These are phyloP conservation scores for Neofusicoccum umdonicola DNA, from an alignment of 2,329 filamentous ascomycete genomes.

Conservation along the genomic window DNA sequence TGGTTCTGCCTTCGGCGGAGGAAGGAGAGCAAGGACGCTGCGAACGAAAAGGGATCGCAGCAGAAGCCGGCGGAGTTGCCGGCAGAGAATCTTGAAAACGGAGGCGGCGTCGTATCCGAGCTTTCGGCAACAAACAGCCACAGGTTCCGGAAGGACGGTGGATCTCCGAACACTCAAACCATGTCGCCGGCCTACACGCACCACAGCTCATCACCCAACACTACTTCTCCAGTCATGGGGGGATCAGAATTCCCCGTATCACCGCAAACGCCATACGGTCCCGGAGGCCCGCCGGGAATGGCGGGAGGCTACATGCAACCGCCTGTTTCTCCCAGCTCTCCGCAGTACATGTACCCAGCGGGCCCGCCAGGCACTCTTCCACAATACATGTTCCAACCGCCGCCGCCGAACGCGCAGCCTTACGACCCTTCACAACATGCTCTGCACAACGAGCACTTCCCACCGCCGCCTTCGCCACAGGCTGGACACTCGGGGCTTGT, in stretches of 20 bases:
- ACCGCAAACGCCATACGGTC: slow-evolving; percentile 8
- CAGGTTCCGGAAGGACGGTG: background rate
- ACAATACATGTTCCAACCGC: slow-evolving; percentile 21
- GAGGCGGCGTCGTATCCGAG: slow-evolving; percentile 9
- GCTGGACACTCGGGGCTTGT: slow-evolving; percentile 15
- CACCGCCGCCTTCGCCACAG: slow-evolving; percentile 18
- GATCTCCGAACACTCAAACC: background rate
- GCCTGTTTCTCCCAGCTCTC: slow-evolving; percentile 2
- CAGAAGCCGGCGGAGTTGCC: slow-evolving; percentile 29
- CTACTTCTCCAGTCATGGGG: background rate
- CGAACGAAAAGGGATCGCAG: slow-evolving; percentile 23
- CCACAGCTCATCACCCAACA: slow-evolving; percentile 18
- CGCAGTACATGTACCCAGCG: slow-evolving; percentile 18
- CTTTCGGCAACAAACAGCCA: slow-evolving; percentile 26
- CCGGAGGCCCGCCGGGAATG: background rate
- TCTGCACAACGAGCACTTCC: slow-evolving; percentile 21
- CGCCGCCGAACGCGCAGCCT: slow-evolving; percentile 21
- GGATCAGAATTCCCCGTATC: slow-evolving; percentile 5
- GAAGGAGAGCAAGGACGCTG: slow-evolving; percentile 31
- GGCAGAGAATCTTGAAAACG: slow-evolving; percentile 19
- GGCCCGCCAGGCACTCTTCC: slow-evolving; percentile 19
- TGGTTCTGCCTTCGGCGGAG: slow-evolving; percentile 37
- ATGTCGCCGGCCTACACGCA: slow-evolving; percentile 1
- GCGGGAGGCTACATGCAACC: slow-evolving; percentile 5
- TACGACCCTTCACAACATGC: slow-evolving; percentile 27